Base-by-base conservation (phyloP, 164 flowering plant genomes). In the Tinospora cordifolia region DNA sequence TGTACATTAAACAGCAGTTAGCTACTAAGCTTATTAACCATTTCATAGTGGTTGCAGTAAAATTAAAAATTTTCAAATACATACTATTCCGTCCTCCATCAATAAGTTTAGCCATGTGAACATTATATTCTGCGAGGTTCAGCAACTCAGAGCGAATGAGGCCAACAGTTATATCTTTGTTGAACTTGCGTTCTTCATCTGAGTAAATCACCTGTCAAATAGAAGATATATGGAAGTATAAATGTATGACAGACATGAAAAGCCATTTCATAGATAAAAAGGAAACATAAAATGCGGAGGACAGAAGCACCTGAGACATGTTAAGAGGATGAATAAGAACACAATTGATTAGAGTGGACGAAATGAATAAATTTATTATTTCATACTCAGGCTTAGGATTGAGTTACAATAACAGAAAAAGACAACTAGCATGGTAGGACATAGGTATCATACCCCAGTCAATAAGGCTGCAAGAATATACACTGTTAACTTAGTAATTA, bases 11-110 rank as follows among this genome's bases (percentile, higher is more conserved):
- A 19, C 65, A 72, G 25, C 3, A 59, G 75, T 73, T 34, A 71
- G 76, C 58, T n/a, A 59, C 75, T 73, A 26, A 71, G 76, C 58
- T n/a, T 27, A 49, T 46, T 44, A 66, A 24, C 60, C 17, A 19
- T 39, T 64, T 26, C 34, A 6, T 60, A 72, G 6, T 66, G 66
- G 6, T 22, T 13, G 22, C 22, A 63, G 27, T 13, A 15, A 8
- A 24, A 68, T 60, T 47, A 1, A 10, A 12, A 36, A 30, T 22
- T n/a, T 68, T 13, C 44, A 62, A 38, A 60, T 30, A 81, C 93
- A 71, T 86, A 92, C 98, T 92, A 65, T 95, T 92, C 79, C 95
- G 85, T 73, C 99, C 99, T 12, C 88, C 92, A 75, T 95, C 99
- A 84, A 95, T 79, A 75, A 90, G 90, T 76, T 95, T 95, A 39